Conservation (phyloP, 2,329 filamentous ascomycete genomes). For the Fusarium staphyleae region DNA sequence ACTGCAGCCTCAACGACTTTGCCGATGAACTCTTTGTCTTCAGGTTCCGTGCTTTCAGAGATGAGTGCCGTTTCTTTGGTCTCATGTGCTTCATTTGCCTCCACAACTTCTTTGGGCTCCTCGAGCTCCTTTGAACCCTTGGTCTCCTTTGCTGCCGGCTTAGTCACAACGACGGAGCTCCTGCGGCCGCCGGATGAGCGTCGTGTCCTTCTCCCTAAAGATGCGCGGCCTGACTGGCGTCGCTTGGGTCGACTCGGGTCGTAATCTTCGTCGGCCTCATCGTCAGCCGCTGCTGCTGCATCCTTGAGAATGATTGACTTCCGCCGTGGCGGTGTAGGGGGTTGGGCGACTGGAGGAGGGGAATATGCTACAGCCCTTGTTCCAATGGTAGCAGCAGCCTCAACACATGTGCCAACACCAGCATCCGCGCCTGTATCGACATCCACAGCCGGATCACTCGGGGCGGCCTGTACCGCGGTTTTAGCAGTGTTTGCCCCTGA, state of each 20-base stretch:
- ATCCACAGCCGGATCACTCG: slow-evolving; percentile 36
- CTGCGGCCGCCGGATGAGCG: slow-evolving; percentile 36
- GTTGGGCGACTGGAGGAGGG: slow-evolving; percentile 33
- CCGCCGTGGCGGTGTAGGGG: slow-evolving; percentile 40
- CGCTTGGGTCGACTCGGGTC: slow-evolving; percentile 49
- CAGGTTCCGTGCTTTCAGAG: slow-evolving; percentile 34
- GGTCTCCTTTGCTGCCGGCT: slow-evolving; percentile 28
- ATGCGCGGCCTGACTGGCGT: slow-evolving; percentile 46
- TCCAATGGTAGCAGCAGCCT: slow-evolving; percentile 32
- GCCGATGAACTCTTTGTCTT: slow-evolving; percentile 56
- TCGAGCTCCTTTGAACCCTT: slow-evolving; percentile 23
- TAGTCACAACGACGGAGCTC: slow-evolving; percentile 34
- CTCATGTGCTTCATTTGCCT: slow-evolving; percentile 15
- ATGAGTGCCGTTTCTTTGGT: slow-evolving; percentile 27
- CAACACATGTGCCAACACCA: slow-evolving; percentile 25
- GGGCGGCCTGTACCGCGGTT: slow-evolving; percentile 34
- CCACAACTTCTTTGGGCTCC: slow-evolving; percentile 15
- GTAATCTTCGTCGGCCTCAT: slow-evolving; percentile 55
- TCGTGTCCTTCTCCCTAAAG: slow-evolving; percentile 41
- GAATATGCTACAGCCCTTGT: slow-evolving; percentile 32
- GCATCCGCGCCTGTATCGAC: slow-evolving; percentile 19
- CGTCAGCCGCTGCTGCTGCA: slow-evolving; percentile 43
- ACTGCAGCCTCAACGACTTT: slow-evolving; percentile 65
- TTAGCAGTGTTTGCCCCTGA: slow-evolving; percentile 44
- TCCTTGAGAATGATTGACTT: slow-evolving; percentile 38